Conservation (phyloP, 768 basidiomycete genomes). For the Termitomyces sp. region DNA sequence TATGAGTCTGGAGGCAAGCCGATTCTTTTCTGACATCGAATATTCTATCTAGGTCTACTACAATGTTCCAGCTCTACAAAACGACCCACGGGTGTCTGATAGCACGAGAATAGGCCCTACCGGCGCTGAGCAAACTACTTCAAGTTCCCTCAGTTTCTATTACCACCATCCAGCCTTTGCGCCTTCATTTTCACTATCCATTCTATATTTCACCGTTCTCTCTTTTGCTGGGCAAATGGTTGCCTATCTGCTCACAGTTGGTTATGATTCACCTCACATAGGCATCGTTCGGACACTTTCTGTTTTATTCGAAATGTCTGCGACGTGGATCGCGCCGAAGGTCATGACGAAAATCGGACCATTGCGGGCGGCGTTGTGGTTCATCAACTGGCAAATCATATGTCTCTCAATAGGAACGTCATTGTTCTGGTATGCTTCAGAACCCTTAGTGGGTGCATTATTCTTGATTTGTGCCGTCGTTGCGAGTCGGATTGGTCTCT, state of each 20-base stretch:
- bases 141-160: conserved; percentile 18
- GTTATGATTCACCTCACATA: conserved; percentile 23
- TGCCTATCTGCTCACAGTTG: conserved; percentile 25
- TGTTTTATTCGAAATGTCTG: conserved; percentile 25
- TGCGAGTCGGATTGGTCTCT: conserved; percentile 27
- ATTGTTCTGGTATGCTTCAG: conserved; percentile 15
- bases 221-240: conserved; percentile 28
- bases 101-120: background rate
- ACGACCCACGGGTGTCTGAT: background rate
- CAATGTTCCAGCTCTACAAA: conserved; percentile 4
- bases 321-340: conserved; percentile 27
- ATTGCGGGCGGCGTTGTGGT: conserved; percentile 29
- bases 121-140: background rate
- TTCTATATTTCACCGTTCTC: conserved; percentile 32
- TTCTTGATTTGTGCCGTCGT: conserved; percentile 23
- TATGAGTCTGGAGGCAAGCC: background rate
- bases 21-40: background rate
- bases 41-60: conserved; percentile 5
- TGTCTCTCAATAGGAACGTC: conserved; percentile 21
- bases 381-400: conserved; percentile 26
- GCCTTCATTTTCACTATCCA: conserved; percentile 22
- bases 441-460: conserved; percentile 14
- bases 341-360: conserved; percentile 23
- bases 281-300: conserved; percentile 22
- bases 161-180: conserved; percentile 21